Base-by-base conservation (phyloP, 2,329 filamentous ascomycete species). In the Macroventuria anomochaeta region DNA sequence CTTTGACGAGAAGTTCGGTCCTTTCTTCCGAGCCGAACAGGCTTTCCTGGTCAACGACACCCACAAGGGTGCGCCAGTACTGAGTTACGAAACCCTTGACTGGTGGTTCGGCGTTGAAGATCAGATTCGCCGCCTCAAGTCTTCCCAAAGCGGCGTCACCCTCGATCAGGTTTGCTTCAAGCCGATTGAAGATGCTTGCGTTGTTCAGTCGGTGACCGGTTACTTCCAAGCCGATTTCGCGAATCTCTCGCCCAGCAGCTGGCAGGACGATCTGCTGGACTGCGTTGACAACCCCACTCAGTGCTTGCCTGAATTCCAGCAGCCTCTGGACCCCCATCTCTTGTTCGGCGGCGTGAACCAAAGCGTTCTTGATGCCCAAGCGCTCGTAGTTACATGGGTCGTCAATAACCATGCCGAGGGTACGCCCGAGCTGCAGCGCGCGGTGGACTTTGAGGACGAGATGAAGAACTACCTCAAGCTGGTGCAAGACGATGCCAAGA, bases 71-170 rank as follows among this genome's bases (percentile, higher is more conserved):
- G 82, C 86, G 0, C 90, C 91, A 0, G 91, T 97, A 1, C 77
- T 99, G 51, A 92, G 85, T 73, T 95, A 96, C 62, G 91, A 97
- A 7, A 97, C 90, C 0, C 80, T 99, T 8, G 79, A 83, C 21
- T 99, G 95, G 95, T 97, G 93, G 95, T 90, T 95, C 69, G 90
- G 87, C 57, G 87, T 97, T 1, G 95, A 99, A 72, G 85, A 86
- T 62, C 87, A 88, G 41, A 85, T 97, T 29, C 82, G 83, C 51
- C 81, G 85, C 33, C 82, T 96, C 50, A 88, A 88, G 70, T 91
- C 92, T 2, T 71, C 84, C 12, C 80, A 86, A 17, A 86, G 85
- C 46, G 88, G 85, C 6, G 83, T 88, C 46, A 88, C 83, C 0
- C 81, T 99, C 3, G 80, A 91, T 21, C 90, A 97, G 69, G 84